Percentiles rank a stretch among this genome's conserved stretches.
Evolutionary conservation across 2,329 filamentous ascomycete species (phyloP).

Genomic region (Colletotrichum nymphaeae): DNA sequence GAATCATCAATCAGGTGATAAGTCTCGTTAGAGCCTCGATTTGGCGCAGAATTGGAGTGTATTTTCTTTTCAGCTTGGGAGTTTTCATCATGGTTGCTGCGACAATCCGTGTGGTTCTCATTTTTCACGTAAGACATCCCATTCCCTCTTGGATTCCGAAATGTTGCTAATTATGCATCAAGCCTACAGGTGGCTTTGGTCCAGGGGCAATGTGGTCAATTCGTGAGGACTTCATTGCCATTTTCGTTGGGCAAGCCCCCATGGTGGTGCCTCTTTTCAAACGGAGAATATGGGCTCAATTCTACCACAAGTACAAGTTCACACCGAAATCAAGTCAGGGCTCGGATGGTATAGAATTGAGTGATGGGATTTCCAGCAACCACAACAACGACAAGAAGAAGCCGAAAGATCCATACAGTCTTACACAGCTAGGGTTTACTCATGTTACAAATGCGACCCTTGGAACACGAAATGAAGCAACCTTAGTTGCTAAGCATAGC

Average conservation of each 20-base stretch:
- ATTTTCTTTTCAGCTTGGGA: slow-evolving; percentile 46
- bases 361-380: slow-evolving; percentile 7
- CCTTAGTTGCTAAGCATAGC: too few relatives aligned
- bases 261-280: slow-evolving; percentile 7
- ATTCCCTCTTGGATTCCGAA: background rate
- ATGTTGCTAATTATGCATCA: background rate
- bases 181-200: slow-evolving; percentile 20
- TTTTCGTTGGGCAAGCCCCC: slow-evolving; percentile 39
- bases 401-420: slow-evolving; percentile 37
- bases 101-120: slow-evolving; percentile 42
- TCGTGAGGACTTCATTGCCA: slow-evolving; percentile 50
- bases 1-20: slow-evolving; percentile 38
- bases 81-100: slow-evolving; percentile 48
- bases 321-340: slow-evolving; percentile 14
- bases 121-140: slow-evolving; percentile 41
- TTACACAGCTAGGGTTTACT: slow-evolving; percentile 36
- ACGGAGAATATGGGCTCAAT: slow-evolving; percentile 40
- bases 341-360: slow-evolving; percentile 34
- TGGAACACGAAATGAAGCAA: too few relatives aligned
- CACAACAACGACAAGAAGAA: slow-evolving; percentile 15
- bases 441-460: background rate
- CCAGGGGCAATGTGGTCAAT: slow-evolving; percentile 49
- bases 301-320: background rate
- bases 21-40: slow-evolving; percentile 42
- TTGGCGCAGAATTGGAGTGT: slow-evolving; percentile 43